phyloP scores from a whole-genome alignment of 176 grass and related monocot species.

The Avena atlantica region DNA sequence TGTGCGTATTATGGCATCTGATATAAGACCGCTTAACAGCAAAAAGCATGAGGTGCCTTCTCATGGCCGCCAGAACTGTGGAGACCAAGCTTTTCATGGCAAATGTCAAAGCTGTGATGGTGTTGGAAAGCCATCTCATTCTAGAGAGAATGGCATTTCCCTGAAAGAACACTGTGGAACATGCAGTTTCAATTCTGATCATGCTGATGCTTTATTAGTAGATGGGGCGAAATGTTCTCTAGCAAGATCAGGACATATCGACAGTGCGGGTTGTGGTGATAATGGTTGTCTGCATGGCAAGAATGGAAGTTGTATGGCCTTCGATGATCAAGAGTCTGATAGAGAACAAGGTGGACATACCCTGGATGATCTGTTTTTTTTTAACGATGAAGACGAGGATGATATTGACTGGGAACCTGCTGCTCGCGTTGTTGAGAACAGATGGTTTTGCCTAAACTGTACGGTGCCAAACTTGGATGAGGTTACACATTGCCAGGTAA shows the following conservation, averaged over 20 bases:
- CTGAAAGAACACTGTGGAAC: slow-evolving; percentile 43
- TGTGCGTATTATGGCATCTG: slow-evolving; percentile 30
- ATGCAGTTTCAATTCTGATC: slow-evolving; percentile 33
- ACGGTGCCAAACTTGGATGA: slow-evolving; percentile 67
- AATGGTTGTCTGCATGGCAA: slow-evolving; percentile 43
- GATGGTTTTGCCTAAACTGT: slow-evolving; percentile 87
- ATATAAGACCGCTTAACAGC: slow-evolving; percentile 32
- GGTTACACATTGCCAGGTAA: slow-evolving; percentile 62
- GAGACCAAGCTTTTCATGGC: slow-evolving; percentile 44
- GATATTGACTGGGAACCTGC: slow-evolving; percentile 88
- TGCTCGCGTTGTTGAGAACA: slow-evolving; percentile 53
- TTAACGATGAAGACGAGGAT: slow-evolving; percentile 83
- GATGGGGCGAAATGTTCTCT: slow-evolving; percentile 28
- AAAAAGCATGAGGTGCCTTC: slow-evolving; percentile 29
- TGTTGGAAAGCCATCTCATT: slow-evolving; percentile 43
- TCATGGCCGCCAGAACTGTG: slow-evolving; percentile 26
- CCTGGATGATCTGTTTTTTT: slow-evolving; percentile 72
- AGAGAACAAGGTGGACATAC: slow-evolving; percentile 53
- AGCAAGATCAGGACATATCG: slow-evolving; percentile 42
- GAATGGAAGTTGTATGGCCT: slow-evolving; percentile 43
- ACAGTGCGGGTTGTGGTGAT: slow-evolving; percentile 42
- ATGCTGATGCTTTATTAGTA: slow-evolving; percentile 38
- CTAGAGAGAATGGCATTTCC: slow-evolving; percentile 40
- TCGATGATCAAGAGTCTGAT: slow-evolving; percentile 50
- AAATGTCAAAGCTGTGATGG: slow-evolving; percentile 38